phyloP scores from a whole-genome alignment of 1,284 basidiomycete genomes.

The Puccinia triticina region DNA sequence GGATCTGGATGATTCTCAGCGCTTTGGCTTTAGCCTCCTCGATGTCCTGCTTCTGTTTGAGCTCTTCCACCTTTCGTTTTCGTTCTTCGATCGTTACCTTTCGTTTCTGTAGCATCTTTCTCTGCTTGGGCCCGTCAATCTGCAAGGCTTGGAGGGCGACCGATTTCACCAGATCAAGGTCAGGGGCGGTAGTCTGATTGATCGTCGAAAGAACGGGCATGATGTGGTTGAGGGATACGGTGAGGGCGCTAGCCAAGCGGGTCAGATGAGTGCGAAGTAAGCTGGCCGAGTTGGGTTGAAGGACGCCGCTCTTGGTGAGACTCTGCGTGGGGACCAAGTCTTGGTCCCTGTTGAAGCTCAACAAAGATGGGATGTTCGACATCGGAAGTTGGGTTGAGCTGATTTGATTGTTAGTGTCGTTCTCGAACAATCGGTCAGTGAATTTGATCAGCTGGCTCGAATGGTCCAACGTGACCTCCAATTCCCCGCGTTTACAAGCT shows the following conservation, averaged over 20 bases:
- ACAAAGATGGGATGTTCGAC: conserved; percentile 55
- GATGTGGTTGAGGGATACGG: conserved; percentile 69
- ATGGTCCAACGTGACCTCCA: conserved; percentile 88
- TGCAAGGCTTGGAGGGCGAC: conserved; percentile 75
- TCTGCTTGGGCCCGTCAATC: conserved; percentile 68
- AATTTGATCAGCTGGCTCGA: conserved; percentile 83
- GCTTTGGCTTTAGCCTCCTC: conserved; percentile 48
- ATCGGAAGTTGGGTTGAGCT: conserved; percentile 60
- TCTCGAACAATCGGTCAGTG: conserved; percentile 62
- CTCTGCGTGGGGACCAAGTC: conserved; percentile 60
- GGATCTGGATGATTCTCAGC: conserved; percentile 46
- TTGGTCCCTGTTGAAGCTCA: conserved; percentile 63
- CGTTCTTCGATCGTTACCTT: conserved; percentile 46
- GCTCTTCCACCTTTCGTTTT: conserved; percentile 47
- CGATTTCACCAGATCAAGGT: conserved; percentile 61
- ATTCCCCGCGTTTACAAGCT: conserved; percentile 83
- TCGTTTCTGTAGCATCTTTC: conserved; percentile 44
- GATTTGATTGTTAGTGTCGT: conserved; percentile 39
- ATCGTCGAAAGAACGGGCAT: conserved; percentile 61
- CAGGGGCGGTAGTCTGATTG: conserved; percentile 59
- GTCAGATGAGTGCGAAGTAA: conserved; percentile 76
- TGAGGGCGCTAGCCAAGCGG: conserved; percentile 72
- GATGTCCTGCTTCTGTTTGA: conserved; percentile 45
- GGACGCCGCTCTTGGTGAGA: conserved; percentile 61
- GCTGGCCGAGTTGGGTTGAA: conserved; percentile 73